Evolutionary conservation across 2,329 filamentous ascomycete species (phyloP).

Genomic region (Fusarium marasasianum): DNA sequence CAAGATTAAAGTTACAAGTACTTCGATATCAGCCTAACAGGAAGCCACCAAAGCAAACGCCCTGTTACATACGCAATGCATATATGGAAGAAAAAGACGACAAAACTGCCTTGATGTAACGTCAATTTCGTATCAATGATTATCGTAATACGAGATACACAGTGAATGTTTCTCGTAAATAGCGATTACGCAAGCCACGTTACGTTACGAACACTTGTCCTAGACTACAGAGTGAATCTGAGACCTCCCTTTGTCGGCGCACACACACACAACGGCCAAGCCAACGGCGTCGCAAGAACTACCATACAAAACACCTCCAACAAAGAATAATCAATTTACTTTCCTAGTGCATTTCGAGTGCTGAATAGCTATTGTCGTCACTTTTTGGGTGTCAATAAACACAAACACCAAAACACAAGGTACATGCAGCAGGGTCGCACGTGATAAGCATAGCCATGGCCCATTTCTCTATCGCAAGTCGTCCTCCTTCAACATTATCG

Average conservation of each 20-base stretch:
- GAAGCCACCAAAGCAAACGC: background rate
- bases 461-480: constrained; percentile 33
- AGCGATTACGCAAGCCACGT: constrained; percentile 24
- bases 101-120: background rate
- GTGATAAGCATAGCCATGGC: constrained; percentile 18
- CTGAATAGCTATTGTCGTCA: background rate
- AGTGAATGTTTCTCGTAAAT: background rate
- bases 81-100: background rate
- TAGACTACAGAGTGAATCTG: background rate
- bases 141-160: background rate
- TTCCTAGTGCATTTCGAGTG: background rate
- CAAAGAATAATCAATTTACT: background rate
- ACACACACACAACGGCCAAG: background rate
- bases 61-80: background rate
- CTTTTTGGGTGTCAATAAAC: constrained; percentile 3
- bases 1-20: background rate
- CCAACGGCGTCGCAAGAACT: background rate
- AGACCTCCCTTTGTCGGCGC: background rate
- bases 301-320: background rate
- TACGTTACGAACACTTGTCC: constrained; percentile 24
- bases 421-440: constrained; percentile 12
- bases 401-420: background rate
- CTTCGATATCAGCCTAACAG: background rate
- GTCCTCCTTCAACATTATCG: constrained; percentile 21
- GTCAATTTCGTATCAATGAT: background rate